Evolutionary conservation across 257 asterid species (phyloP), one percentile per base, ranked within the genome.

Genomic region (Nicotiana noctiflora): DNA sequence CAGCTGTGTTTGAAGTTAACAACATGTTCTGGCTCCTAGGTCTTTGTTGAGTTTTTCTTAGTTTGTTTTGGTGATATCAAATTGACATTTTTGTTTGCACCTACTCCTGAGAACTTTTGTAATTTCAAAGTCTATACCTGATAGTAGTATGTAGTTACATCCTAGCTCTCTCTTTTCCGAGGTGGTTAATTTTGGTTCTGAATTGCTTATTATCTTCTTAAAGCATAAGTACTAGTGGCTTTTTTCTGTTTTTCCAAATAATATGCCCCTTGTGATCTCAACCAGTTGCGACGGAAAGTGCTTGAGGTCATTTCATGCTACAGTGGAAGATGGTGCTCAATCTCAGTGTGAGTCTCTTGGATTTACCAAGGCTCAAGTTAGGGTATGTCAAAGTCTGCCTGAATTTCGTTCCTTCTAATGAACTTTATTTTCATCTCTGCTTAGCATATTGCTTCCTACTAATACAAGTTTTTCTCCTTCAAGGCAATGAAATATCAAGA

Each of bases 271-370:
- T 72, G 61, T 80, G 6, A 57, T 81, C 32, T 72, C 46, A 56
- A 80, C 75, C 87, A 94, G 97, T 65, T 94, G 98, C 46, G 97
- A 93, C 27, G 98, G 98, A 49, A 94, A 86, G 89, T 94, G 98
- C 88, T 81, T 94, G 91, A 89, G 98, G 90, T 89, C 98, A 80
- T 94, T 94, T 83, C 98, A 94, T 86, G 88, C 94, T 68, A 93
- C 94, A 31, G 57, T 21, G 65, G 86, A 85, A 82, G 92, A 87
- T 82, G 97, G 97, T 70, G 86, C 59, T 4, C 92, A 90, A 21
- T 89, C 97, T 31, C 65, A 61, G 8, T 94, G 98, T 74, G 82
- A 72, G 56, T 90, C 97, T 84, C 89, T 94, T 87, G 89, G 90
- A 79, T 89, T 88, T 44, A 84, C 93, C 51, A 80, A 82, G 17